Percentiles rank a stretch among this genome's conserved stretches.
These are phyloP conservation scores for Sclerotinia minor DNA, from an alignment of 2,329 filamentous ascomycete species.

Conservation along the genomic window DNA sequence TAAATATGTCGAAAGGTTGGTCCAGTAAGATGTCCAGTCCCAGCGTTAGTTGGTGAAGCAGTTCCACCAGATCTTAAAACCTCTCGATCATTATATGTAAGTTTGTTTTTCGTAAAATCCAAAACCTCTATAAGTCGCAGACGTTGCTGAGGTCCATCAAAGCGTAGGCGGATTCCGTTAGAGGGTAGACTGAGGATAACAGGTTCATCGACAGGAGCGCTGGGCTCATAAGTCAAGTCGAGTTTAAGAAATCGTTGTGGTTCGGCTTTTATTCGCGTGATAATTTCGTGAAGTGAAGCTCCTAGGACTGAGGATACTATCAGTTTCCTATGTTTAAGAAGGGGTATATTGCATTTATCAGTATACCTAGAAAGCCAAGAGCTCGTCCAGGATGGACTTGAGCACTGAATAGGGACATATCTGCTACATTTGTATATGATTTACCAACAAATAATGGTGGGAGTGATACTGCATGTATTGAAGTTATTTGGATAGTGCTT, in stretches of 20 bases:
- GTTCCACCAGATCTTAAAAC: constrained; percentile 64
- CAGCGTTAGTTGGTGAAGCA: constrained; percentile 38
- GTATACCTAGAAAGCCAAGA: constrained; percentile 44
- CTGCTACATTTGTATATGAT: constrained; percentile 31
- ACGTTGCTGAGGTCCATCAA: constrained; percentile 90
- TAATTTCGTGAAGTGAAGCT: constrained; percentile 84
- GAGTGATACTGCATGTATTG: not conserved
- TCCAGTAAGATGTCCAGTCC: constrained; percentile 49
- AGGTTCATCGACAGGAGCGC: constrained; percentile 71
- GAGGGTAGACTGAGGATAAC: constrained; percentile 74
- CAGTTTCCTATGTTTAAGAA: constrained; percentile 22
- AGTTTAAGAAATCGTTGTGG: constrained; percentile 80
- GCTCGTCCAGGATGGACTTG: constrained; percentile 68
- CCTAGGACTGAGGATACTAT: constrained; percentile 66
- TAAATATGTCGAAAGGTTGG: constrained; percentile 89
- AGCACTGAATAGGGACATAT: constrained; percentile 54
- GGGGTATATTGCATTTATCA: constrained; percentile 40
- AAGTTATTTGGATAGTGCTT: not conserved
- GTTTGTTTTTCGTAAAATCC: constrained; percentile 82
- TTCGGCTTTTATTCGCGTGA: constrained; percentile 85
- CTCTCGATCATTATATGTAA: constrained; percentile 80
- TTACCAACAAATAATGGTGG: not conserved
- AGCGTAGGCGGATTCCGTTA: constrained; percentile 87
- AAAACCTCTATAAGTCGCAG: constrained; percentile 86
- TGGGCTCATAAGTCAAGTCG: constrained; percentile 77